A percentile compares a stretch with the other conserved stretches of the same genome.
phyloP scores from a whole-genome alignment of 495 filamentous ascomycete genomes.

The Hypoxylon trugodes region DNA sequence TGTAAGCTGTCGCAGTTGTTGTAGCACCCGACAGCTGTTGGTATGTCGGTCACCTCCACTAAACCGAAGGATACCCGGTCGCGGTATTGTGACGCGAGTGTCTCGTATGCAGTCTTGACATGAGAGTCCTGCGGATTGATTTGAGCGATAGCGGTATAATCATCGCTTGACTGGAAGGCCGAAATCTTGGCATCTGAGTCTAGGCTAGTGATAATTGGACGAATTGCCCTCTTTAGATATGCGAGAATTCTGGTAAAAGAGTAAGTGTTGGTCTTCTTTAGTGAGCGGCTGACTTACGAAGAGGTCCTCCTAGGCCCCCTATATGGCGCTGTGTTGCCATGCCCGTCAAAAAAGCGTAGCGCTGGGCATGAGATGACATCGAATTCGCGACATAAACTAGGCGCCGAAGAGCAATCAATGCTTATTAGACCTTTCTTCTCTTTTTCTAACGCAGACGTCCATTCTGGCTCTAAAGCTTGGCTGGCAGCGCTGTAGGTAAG shows the following conservation, averaged over 20 bases:
- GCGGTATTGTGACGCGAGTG: conserved; percentile 45
- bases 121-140: conserved; percentile 38
- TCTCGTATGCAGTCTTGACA: conserved; percentile 33
- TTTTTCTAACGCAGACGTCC: conserved; percentile 42
- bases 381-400: conserved; percentile 50
- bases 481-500: conserved; percentile 43
- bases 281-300: conserved; percentile 38
- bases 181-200: conserved; percentile 35
- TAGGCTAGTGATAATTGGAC: conserved; percentile 47
- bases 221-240: conserved; percentile 50
- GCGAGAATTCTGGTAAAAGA: conserved; percentile 47
- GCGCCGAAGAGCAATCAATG: conserved; percentile 53
- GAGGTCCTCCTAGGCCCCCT: conserved; percentile 51
- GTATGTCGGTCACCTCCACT: conserved; percentile 26
- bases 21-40: conserved; percentile 50
- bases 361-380: conserved; percentile 57
- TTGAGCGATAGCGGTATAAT: conserved; percentile 54
- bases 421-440: conserved; percentile 45
- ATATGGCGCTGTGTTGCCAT: conserved; percentile 46
- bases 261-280: conserved; percentile 1
- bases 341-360: conserved; percentile 53
- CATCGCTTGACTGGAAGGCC: conserved; percentile 49
- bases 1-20: conserved; percentile 52
- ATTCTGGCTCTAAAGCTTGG: conserved; percentile 51
- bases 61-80: conserved; percentile 55